Evolutionary conservation across 768 basidiomycete genomes (phyloP).

Genomic region (Podaxis sp.): DNA sequence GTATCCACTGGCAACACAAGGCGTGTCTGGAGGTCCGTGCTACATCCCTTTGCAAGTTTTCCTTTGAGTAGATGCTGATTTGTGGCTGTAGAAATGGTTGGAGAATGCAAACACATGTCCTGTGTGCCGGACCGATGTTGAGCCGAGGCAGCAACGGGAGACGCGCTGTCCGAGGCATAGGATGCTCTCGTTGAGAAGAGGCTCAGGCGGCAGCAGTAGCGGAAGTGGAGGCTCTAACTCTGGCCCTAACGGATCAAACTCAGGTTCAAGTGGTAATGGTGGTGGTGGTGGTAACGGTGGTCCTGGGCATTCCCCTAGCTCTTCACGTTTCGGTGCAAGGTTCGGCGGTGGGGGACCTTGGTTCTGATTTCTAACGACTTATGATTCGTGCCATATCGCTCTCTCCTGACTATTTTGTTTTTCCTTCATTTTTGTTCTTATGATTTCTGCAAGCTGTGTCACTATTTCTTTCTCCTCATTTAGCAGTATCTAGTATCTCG

Average conservation of each 20-base stretch:
- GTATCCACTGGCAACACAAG: conserved; percentile 80
- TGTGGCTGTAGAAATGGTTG: conserved; percentile 74
- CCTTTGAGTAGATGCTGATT: conserved; percentile 2
- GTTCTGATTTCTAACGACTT: neutral
- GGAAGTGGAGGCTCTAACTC: neutral
- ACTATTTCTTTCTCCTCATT: neutral
- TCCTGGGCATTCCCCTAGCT: neutral
- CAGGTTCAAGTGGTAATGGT: neutral
- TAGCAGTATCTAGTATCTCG: neutral
- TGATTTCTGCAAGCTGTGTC: neutral
- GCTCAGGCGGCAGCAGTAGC: neutral
- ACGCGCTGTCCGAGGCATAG: neutral
- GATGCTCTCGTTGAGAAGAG: neutral
- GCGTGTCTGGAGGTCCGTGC: conserved; percentile 66
- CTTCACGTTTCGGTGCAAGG: neutral
- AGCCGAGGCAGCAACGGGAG: neutral
- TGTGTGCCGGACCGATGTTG: conserved; percentile 69
- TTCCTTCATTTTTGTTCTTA: neutral
- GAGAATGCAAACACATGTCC: conserved; percentile 75
- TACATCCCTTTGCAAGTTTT: neutral
- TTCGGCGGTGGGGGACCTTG: neutral
- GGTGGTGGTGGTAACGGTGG: neutral
- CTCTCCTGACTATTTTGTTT: neutral
- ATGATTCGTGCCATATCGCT: neutral
- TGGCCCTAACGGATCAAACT: neutral